phyloP scores from a whole-genome alignment of 2,329 filamentous ascomycete species.

The Nemania serpens region DNA sequence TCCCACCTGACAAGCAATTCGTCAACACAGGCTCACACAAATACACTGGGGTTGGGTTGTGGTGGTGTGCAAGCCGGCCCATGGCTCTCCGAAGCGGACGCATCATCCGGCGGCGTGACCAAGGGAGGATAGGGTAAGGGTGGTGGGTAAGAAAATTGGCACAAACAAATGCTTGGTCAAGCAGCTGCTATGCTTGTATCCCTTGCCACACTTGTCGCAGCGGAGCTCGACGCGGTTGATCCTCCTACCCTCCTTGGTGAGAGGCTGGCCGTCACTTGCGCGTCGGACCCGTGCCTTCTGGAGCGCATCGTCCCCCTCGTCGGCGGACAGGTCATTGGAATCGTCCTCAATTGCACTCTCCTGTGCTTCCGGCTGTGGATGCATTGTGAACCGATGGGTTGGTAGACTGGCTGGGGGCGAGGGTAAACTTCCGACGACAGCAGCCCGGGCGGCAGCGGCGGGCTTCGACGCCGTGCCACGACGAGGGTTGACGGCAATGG shows the following conservation, averaged over 20 bases:
- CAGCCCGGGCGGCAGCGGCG: constrained; percentile 56
- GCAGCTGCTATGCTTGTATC: constrained; percentile 99
- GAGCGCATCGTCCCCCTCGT: constrained; percentile 55
- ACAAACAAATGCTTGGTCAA: constrained; percentile 99
- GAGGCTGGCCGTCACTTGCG: constrained; percentile 85
- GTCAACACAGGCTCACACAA: constrained; percentile 43
- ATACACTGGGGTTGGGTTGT: constrained; percentile 33
- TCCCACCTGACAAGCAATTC: constrained; percentile 79
- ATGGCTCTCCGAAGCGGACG: constrained; percentile 36
- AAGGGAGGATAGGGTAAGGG: constrained; percentile 43
- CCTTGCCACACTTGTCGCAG: constrained; percentile 98
- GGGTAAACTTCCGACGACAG: constrained; percentile 61
- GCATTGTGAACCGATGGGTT: constrained; percentile 56
- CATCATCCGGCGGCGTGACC: constrained; percentile 37
- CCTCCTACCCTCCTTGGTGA: constrained; percentile 80
- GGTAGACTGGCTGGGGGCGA: constrained; percentile 73
- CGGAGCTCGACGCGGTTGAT: constrained; percentile 82
- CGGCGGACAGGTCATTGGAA: constrained; percentile 60
- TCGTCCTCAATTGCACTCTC: constrained; percentile 74
- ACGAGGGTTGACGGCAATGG: constrained; percentile 61
- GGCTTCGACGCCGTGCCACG: constrained; percentile 73
- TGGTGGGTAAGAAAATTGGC: constrained; percentile 60
- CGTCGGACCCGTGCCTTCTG: constrained; percentile 59
- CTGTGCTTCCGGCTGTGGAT: constrained; percentile 54
- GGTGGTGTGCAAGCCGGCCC: constrained; percentile 37